Percentiles rank a stretch among this genome's conserved stretches.
Conservation (phyloP, 2,329 filamentous ascomycete species). For the Colletotrichum tanaceti region DNA sequence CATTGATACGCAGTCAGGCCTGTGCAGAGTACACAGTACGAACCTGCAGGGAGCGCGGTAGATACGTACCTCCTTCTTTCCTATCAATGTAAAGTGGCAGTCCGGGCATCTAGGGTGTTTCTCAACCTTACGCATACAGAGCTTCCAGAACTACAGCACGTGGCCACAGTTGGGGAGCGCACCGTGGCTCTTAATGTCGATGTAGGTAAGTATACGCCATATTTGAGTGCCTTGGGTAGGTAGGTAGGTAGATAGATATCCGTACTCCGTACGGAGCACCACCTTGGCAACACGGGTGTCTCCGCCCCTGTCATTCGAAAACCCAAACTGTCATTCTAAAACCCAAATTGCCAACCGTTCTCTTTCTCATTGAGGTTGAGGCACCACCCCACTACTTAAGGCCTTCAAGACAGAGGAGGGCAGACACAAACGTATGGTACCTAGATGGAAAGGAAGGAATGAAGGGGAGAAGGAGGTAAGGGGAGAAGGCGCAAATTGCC, state of each 20-base stretch:
- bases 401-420: not conserved
- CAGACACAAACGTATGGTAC: not conserved
- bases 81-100: too few relatives aligned
- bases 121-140: conserved; percentile 12
- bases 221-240: too few relatives aligned
- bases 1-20: too few relatives aligned
- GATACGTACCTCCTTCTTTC: too few relatives aligned
- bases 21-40: too few relatives aligned
- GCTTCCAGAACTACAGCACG: conserved; percentile 28
- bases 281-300: not conserved
- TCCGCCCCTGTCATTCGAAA: not conserved
- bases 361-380: not conserved
- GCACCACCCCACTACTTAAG: not conserved
- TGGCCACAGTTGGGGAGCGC: conserved; percentile 19
- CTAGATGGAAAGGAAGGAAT: too few relatives aligned
- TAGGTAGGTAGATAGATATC: not conserved
- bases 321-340: too few relatives aligned
- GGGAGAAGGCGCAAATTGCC: not conserved
- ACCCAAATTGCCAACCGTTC: not conserved
- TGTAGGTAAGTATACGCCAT: too few relatives aligned
- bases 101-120: conserved; percentile 10
- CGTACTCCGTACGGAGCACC: too few relatives aligned
- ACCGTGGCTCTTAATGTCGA: not conserved
- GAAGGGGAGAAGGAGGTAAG: not conserved
- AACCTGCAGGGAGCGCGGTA: too few relatives aligned